phyloP scores from a whole-genome alignment of 2,329 filamentous ascomycete species.

The Pseudofabraea citricarpa region DNA sequence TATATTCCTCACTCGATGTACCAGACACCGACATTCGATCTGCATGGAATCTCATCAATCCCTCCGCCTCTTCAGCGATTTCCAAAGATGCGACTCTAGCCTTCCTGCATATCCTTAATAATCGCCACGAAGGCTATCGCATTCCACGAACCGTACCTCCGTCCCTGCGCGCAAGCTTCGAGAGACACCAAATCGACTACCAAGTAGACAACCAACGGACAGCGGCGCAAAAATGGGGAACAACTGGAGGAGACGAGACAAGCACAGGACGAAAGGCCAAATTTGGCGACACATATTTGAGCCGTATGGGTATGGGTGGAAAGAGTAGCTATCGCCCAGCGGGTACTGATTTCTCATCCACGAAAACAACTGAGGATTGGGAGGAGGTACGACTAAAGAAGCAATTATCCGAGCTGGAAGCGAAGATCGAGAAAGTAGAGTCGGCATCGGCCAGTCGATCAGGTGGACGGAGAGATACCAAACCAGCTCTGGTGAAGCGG shows the following conservation, averaged over 20 bases:
- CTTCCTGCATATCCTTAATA: slow-evolving; percentile 95
- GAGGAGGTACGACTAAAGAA: slow-evolving; percentile 94
- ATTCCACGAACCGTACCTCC: slow-evolving; percentile 90
- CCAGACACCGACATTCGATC: slow-evolving; percentile 78
- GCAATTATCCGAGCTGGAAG: slow-evolving; percentile 82
- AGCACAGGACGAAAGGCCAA: slow-evolving; percentile 87
- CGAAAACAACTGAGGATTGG: slow-evolving; percentile 88
- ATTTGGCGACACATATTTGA: slow-evolving; percentile 96
- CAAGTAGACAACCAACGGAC: slow-evolving; percentile 73
- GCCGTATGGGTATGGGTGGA: slow-evolving; percentile 71
- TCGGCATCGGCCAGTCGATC: slow-evolving; percentile 60
- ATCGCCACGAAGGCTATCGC: slow-evolving; percentile 89
- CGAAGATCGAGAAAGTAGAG: slow-evolving; percentile 81
- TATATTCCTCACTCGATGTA: slow-evolving; percentile 77
- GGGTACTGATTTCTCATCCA: slow-evolving; percentile 85
- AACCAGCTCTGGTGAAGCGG: slow-evolving; percentile 87
- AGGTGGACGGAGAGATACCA: slow-evolving; percentile 65
- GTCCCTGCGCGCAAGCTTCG: slow-evolving; percentile 85
- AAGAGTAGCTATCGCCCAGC: slow-evolving; percentile 74
- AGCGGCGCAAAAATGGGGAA: slow-evolving; percentile 70
- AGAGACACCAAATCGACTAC: slow-evolving; percentile 96
- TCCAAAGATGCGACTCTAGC: slow-evolving; percentile 93
- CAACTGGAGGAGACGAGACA: slow-evolving; percentile 73
- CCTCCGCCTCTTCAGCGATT: slow-evolving; percentile 73
- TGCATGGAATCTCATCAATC: slow-evolving; percentile 97